These are phyloP conservation scores for Leccinum olivaceopallidum DNA, from an alignment of 768 basidiomycete species.

Conservation along the genomic window DNA sequence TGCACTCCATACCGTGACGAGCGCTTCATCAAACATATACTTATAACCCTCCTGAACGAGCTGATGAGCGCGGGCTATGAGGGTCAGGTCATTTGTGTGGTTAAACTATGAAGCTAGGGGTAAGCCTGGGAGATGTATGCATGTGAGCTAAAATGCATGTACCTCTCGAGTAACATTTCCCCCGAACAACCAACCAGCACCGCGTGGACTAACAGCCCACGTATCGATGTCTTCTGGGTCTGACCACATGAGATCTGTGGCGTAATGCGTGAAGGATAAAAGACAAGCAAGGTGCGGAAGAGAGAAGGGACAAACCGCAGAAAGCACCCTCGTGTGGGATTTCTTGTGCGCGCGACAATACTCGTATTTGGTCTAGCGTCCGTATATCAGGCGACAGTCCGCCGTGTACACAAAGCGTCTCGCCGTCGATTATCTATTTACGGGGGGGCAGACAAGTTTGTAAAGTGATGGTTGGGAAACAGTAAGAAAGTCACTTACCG, in stretches of 20 bases:
- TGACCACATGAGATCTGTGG: conserved; percentile 94
- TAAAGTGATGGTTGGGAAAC: background rate
- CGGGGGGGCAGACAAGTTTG: no score
- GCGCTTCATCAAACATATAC: conserved; percentile 92
- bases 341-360: conserved; percentile 92
- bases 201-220: conserved; percentile 96
- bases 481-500: conserved; percentile 49
- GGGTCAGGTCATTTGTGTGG: conserved; percentile 81
- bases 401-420: conserved; percentile 92
- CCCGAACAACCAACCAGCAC: conserved; percentile 96
- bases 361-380: conserved; percentile 92
- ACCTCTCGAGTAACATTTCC: conserved; percentile 84
- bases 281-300: background rate
- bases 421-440: conserved; percentile 87
- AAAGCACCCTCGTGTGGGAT: conserved; percentile 99
- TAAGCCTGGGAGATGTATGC: conserved; percentile 4
- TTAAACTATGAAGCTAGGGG: conserved; percentile 64
- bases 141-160: conserved; percentile 8
- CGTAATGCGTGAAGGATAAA: background rate
- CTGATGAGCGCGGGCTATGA: conserved; percentile 96
- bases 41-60: conserved; percentile 96
- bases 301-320: conserved; percentile 57
- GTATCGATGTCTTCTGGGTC: conserved; percentile 94
- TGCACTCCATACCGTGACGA: conserved; percentile 93
- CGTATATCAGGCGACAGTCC: conserved; percentile 95